Percentiles rank a stretch among this genome's conserved stretches.
Conservation (phyloP, 108 stramenopile genomes). For the Pseudonitzschia delicatissima region DNA sequence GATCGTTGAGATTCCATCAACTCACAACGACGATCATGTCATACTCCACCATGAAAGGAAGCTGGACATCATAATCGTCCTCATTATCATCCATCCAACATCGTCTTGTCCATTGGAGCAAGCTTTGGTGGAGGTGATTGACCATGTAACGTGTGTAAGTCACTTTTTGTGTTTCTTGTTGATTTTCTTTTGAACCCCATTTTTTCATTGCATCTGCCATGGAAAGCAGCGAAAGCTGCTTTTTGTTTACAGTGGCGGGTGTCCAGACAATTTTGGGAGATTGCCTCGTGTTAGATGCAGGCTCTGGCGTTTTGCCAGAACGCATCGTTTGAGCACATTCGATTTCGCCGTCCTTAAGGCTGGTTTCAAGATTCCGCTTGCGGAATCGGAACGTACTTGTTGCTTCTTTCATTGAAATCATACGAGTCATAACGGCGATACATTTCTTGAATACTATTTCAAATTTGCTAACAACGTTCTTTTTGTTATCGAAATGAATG, state of each 20-base stretch:
- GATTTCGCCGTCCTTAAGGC: slow-evolving; percentile 52
- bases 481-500: too few species aligned
- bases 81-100: too few species aligned
- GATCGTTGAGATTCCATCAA: too few species aligned
- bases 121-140: too few species aligned
- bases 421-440: slow-evolving; percentile 59
- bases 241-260: slow-evolving; percentile 16
- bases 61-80: too few species aligned
- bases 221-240: slow-evolving; percentile 3
- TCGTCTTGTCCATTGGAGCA: too few species aligned
- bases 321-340: background rate
- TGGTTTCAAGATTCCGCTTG: slow-evolving; percentile 41
- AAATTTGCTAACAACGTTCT: background rate
- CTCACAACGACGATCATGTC: too few species aligned
- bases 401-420: slow-evolving; percentile 52
- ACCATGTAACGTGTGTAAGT: too few species aligned
- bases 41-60: too few species aligned
- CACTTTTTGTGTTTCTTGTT: background rate
- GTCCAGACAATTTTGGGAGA: slow-evolving; percentile 53
- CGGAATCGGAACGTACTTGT: slow-evolving; percentile 41
- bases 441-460: slow-evolving; percentile 17
- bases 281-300: slow-evolving; percentile 7
- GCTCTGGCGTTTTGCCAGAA: slow-evolving; percentile 38
- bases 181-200: background rate
- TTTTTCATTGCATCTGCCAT: slow-evolving; percentile 7